phyloP scores from a whole-genome alignment of 1,284 basidiomycete species.

The Ceratorhiza oryzae-sativae region DNA sequence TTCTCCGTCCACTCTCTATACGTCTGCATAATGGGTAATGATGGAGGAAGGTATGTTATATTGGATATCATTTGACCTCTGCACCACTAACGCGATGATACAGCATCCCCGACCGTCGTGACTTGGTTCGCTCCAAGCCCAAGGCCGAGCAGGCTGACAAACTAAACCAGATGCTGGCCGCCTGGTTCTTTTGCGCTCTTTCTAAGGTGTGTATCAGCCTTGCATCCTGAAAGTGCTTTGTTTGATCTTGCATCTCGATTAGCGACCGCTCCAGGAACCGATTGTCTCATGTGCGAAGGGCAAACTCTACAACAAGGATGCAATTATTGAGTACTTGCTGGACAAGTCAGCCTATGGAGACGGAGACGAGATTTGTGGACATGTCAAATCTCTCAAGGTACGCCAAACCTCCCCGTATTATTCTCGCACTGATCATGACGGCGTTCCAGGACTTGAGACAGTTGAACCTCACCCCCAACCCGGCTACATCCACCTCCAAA shows the following conservation, averaged over 20 bases:
- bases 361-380: conserved; percentile 83
- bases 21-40: conserved; percentile 71
- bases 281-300: conserved; percentile 89
- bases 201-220: conserved; percentile 81
- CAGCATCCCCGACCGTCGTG: conserved; percentile 82
- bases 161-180: conserved; percentile 82
- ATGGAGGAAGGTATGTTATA: conserved; percentile 61
- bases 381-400: conserved; percentile 88
- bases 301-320: conserved; percentile 93
- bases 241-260: conserved; percentile 36
- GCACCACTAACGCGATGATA: background rate
- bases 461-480: conserved; percentile 78
- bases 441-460: conserved; percentile 78
- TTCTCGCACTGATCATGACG: background rate
- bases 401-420: conserved; percentile 46
- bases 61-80: background rate
- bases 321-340: conserved; percentile 84
- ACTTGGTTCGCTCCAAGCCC: conserved; percentile 76
- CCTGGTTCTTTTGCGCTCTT: conserved; percentile 89
- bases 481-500: conserved; percentile 54
- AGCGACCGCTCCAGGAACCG: conserved; percentile 85
- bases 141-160: conserved; percentile 87
- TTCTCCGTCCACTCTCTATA: background rate
- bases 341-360: conserved; percentile 81
- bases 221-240: background rate